phyloP scores from a whole-genome alignment of 1,284 basidiomycete species.

The Moniliophthora roreri region DNA sequence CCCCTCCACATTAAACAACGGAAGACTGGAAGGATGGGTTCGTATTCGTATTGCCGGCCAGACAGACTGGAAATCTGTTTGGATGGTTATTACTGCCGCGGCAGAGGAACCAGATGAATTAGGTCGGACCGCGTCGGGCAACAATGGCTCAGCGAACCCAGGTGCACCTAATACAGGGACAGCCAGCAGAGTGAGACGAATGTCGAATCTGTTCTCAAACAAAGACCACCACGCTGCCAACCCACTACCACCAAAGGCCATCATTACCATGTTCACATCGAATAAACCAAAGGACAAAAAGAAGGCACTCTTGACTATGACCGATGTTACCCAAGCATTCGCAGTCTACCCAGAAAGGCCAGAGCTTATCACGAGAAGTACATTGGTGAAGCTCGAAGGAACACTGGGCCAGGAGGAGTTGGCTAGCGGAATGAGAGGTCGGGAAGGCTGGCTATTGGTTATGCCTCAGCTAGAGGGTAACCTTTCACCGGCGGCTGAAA shows the following conservation, averaged over 20 bases:
- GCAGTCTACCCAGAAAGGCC: constrained; percentile 94
- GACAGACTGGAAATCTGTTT: constrained; percentile 94
- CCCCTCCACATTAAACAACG: constrained; percentile 65
- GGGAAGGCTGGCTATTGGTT: constrained; percentile 83
- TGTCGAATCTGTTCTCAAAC: constrained; percentile 68
- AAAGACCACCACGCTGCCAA: constrained; percentile 26
- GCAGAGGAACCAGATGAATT: constrained; percentile 12
- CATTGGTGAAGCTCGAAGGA: constrained; percentile 88
- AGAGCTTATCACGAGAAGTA: constrained; percentile 85
- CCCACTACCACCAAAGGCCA: constrained; percentile 38
- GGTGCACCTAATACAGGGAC: constrained; percentile 10
- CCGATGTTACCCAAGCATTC: constrained; percentile 68
- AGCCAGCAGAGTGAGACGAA: constrained; percentile 52
- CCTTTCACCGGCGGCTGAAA: constrained; percentile 56
- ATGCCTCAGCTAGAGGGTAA: constrained; percentile 76
- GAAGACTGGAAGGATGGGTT: constrained; percentile 91
- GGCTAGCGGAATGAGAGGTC: constrained; percentile 54
- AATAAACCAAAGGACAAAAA: constrained; percentile 71
- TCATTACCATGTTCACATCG: constrained; percentile 60
- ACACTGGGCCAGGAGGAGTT: constrained; percentile 75
- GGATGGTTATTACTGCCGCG: constrained; percentile 73
- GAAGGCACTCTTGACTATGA: constrained; percentile 60
- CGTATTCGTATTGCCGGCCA: constrained; percentile 90
- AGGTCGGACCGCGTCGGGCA: constrained; percentile 5
- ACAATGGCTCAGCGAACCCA: constrained; percentile 15